Base-by-base conservation (phyloP, 2,329 filamentous ascomycete species). In the Graphiopsis chlorocephala region DNA sequence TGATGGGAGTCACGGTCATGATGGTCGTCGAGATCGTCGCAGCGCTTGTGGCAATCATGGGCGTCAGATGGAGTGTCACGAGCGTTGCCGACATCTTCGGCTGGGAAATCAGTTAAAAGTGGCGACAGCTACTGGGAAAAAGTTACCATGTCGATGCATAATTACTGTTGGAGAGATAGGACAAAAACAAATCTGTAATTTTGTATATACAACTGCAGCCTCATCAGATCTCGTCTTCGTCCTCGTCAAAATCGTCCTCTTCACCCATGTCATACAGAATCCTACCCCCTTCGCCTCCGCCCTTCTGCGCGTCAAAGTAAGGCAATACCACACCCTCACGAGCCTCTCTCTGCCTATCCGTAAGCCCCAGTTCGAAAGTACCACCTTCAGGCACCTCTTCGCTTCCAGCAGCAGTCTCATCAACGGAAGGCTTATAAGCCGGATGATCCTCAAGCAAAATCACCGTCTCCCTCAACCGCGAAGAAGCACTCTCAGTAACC, bases 191-290 rank as follows among this genome's bases (percentile, higher is more conserved):
- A 29, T 26, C 7, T 17, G 26, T 52, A 10, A 50, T 8, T 17
- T n/a, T 52, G 26, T 52, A 52, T 29, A 59, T 47, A 29, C 56
- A 59, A 59, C 3, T 10, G 12, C 29, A 29, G 15, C 33, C 47
- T 28, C 25, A 31, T 64, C 79, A 93, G 69, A 94, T 93, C 79
- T 97, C 93, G 79, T 97, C 93, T 73, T 97, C 93, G 74, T 96
- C 93, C 65, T 96, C 93, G 71, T 97, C 93, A 79, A 97, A 98
- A 76, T 98, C 93, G 78, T 99, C 95, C 80, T 98, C 95, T 68
- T 88, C 86, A 1, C 93, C 94, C 91, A 98, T 96, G 71, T 98
- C 94, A 76, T 99, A 99, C 73, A 99, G 75, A 69, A 99, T 99
- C 66, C 94, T 85, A 0, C 95, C 95, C 4, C 95, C 94, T 72